Percentiles rank a stretch among this genome's conserved stretches.
phyloP scores from a whole-genome alignment of 148 eudicot genomes.

The Camellia granthamiana region DNA sequence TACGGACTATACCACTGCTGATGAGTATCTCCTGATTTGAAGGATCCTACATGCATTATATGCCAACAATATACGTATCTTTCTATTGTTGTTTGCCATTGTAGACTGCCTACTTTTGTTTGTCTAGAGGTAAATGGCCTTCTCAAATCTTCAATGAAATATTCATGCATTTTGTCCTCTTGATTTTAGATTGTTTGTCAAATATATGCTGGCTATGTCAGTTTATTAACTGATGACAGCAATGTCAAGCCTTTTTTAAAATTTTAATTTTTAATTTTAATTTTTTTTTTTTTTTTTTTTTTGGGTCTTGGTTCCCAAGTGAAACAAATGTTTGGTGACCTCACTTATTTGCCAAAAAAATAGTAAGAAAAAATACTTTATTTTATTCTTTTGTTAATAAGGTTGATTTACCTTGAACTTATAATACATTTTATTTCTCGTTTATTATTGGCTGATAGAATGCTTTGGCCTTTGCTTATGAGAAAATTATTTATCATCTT shows the following conservation, averaged over 20 bases:
- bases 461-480: background rate
- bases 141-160: background rate
- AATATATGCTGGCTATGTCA: background rate
- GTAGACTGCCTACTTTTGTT: conserved; percentile 75
- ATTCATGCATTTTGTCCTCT: background rate
- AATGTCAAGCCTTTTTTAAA: background rate
- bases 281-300: no score
- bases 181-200: background rate
- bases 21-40: conserved; percentile 28
- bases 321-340: background rate
- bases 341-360: background rate
- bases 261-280: no score
- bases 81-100: conserved; percentile 86
- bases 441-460: background rate
- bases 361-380: background rate
- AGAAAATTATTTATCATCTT: no score
- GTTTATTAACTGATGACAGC: conserved; percentile 11
- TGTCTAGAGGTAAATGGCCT: conserved; percentile 78
- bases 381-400: background rate
- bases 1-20: conserved; percentile 11
- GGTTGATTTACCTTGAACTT: background rate
- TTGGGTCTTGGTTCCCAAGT: no score
- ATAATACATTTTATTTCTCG: background rate
- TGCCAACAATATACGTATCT: conserved; percentile 90
- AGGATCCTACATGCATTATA: conserved; percentile 95